Evolutionary conservation across 1,284 basidiomycete genomes (phyloP).

Genomic region (Phellopilus nigrolimitatus): DNA sequence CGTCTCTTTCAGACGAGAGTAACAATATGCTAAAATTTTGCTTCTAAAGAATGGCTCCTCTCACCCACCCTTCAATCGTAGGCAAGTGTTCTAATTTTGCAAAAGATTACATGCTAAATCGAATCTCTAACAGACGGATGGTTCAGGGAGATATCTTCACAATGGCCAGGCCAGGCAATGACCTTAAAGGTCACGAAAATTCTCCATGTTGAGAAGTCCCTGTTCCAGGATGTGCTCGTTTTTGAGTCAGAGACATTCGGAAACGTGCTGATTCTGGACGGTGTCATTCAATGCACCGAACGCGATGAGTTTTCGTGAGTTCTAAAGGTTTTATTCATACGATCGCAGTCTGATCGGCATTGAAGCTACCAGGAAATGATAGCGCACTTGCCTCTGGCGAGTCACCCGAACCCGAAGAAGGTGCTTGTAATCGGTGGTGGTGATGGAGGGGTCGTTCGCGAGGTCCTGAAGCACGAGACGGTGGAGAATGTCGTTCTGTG

Average conservation of each 20-base stretch:
- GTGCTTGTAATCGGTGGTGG: conserved; percentile 98
- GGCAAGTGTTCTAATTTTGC: too few relatives aligned
- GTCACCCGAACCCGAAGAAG: conserved; percentile 94
- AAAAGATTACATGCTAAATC: too few relatives aligned
- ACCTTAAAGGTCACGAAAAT: conserved; percentile 94
- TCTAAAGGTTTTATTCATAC: conserved; percentile 1
- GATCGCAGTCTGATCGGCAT: conserved; percentile 2
- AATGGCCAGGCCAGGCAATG: conserved; percentile 98
- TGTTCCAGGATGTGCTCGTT: conserved; percentile 94
- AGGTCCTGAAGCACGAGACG: conserved; percentile 91
- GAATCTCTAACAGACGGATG: conserved; percentile 92
- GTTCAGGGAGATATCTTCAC: conserved; percentile 95
- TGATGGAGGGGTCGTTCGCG: conserved; percentile 94
- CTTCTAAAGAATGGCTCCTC: too few relatives aligned
- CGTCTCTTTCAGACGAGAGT: too few relatives aligned
- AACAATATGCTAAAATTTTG: too few relatives aligned
- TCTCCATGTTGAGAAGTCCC: conserved; percentile 89
- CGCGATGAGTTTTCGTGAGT: conserved; percentile 96
- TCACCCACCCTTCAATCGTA: too few relatives aligned
- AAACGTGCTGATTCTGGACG: conserved; percentile 94
- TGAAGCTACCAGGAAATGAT: conserved; percentile 99
- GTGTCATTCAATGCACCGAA: conserved; percentile 95
- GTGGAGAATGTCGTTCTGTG: conserved; percentile 94
- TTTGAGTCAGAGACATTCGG: conserved; percentile 94
- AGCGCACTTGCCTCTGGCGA: conserved; percentile 90